These are phyloP conservation scores for Phytophthora melonis DNA, from an alignment of 352 stramenopile species.

Conservation along the genomic window DNA sequence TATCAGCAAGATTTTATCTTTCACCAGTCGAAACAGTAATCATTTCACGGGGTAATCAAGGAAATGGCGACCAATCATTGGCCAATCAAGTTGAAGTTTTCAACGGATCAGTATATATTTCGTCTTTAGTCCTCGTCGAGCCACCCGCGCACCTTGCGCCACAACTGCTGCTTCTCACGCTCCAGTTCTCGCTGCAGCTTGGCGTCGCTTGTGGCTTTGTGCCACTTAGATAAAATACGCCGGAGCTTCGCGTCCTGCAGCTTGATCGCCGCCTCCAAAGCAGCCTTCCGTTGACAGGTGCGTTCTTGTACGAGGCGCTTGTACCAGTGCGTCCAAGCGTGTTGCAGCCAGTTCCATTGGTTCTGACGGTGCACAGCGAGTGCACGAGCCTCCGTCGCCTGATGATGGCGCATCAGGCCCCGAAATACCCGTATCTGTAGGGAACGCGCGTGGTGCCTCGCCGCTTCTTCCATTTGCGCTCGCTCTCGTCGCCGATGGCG, in stretches of 20 bases:
- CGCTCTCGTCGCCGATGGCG: conserved; percentile 36
- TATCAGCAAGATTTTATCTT: too few relatives aligned
- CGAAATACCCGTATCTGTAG: conserved; percentile 30
- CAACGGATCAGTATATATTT: background rate
- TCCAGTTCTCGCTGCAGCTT: conserved; percentile 41
- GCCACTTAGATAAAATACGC: conserved; percentile 46
- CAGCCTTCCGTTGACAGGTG: conserved; percentile 20
- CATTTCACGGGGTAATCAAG: background rate
- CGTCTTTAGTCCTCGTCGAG: conserved; percentile 50
- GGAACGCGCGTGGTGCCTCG: conserved; percentile 23
- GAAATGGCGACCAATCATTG: background rate
- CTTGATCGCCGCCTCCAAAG: conserved; percentile 8
- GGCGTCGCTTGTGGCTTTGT: conserved; percentile 27
- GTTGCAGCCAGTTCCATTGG: conserved; percentile 44
- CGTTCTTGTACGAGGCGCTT: conserved; percentile 17
- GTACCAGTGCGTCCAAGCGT: conserved; percentile 42
- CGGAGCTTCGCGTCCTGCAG: conserved; percentile 31
- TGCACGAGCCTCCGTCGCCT: conserved; percentile 25
- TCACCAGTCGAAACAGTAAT: background rate
- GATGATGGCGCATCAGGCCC: conserved; percentile 25
- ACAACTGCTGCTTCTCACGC: conserved; percentile 65
- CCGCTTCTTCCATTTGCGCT: conserved; percentile 32
- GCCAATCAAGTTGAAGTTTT: conserved; percentile 10
- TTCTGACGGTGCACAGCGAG: conserved; percentile 44
- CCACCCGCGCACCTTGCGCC: conserved; percentile 71